Evolutionary conservation across 495 filamentous ascomycete genomes (phyloP).

Genomic region (Clohesyomyces aquaticus): DNA sequence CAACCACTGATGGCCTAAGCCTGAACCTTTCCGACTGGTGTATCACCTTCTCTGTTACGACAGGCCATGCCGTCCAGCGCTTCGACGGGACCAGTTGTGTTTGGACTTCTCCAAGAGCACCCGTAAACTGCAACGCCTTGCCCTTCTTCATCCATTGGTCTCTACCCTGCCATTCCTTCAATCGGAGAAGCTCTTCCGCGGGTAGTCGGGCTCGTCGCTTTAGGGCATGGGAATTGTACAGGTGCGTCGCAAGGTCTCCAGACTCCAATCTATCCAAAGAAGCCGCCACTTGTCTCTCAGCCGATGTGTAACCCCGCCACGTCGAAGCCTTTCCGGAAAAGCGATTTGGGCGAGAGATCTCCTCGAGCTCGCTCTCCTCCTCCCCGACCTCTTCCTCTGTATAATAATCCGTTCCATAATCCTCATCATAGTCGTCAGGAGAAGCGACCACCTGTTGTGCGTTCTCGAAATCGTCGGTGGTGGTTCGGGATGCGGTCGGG

Average conservation of each 20-base stretch:
- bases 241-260: slow-evolving; percentile 69
- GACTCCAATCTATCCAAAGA: slow-evolving; percentile 61
- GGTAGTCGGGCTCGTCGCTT: slow-evolving; percentile 52
- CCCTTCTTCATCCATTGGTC: slow-evolving; percentile 42
- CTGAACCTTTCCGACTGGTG: slow-evolving; percentile 55
- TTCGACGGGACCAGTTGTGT: slow-evolving; percentile 39
- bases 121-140: slow-evolving; percentile 23
- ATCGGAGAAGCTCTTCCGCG: slow-evolving; percentile 30
- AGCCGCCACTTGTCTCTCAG: slow-evolving; percentile 61
- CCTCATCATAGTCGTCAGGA: not conserved
- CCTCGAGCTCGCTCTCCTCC: not conserved
- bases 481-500: not conserved
- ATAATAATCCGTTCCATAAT: not conserved
- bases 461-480: not conserved
- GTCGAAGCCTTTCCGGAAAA: slow-evolving; percentile 59
- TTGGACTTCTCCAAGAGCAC: slow-evolving; percentile 30
- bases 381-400: not conserved
- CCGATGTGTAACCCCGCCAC: slow-evolving; percentile 62
- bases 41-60: slow-evolving; percentile 63
- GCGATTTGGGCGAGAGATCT: slow-evolving; percentile 53
- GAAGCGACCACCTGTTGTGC: not conserved
- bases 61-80: slow-evolving; percentile 81
- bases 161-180: slow-evolving; percentile 44
- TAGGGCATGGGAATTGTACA: slow-evolving; percentile 73
- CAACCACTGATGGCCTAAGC: slow-evolving; percentile 42